Base-by-base conservation (phyloP, 192 early-diverging fungal genomes). In the Coemansia sp. region DNA sequence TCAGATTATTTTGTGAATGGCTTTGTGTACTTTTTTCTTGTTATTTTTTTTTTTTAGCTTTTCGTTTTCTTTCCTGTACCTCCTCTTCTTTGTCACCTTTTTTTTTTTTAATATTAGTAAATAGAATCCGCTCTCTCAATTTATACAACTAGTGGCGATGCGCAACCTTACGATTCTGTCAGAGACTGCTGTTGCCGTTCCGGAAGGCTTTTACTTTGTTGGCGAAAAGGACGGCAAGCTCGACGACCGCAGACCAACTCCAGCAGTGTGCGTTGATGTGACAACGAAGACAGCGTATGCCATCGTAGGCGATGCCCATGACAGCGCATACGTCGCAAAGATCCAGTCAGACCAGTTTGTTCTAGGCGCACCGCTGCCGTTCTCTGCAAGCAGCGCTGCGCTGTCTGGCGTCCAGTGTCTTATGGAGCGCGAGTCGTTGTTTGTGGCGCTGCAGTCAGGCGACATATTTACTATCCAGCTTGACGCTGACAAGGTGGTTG, bases 401-500 rank as follows among this genome's bases (percentile, higher is more conserved):
- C 23, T 72, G 14, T n/a, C 69, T 4, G 42, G 69, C 20, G 66
- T 84, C 25, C 78, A 85, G 38, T 85, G 67, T 49, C 20, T 85
- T 11, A 76, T 83, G 63, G 86, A 87, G 53, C 76, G 70, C 10
- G 80, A 85, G 62, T 43, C 67, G 1, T 65, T 87, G 20, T 83
- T 82, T 63, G 48, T 87, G 0, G 81, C 73, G 5, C 63, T 82
- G 29, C 61, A 35, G 4, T 74, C 75, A 6, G 86, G 86, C 23
- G 83, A 85, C 19, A 83, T 87, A 33, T 73, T 76, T 14, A 59
- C 76, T 0, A 50, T 84, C 20, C 45, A 42, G 41, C 20, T 4
- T 9, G 65, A 38, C 4, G 17, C 52, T 0, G 38, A 13, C 49
- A 25, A 2, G 49, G 49, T 10, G 14, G 48, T 63, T 13, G 69